Base-by-base conservation (phyloP, 2,329 filamentous ascomycete genomes). In the Simplicillium aogashimaense region DNA sequence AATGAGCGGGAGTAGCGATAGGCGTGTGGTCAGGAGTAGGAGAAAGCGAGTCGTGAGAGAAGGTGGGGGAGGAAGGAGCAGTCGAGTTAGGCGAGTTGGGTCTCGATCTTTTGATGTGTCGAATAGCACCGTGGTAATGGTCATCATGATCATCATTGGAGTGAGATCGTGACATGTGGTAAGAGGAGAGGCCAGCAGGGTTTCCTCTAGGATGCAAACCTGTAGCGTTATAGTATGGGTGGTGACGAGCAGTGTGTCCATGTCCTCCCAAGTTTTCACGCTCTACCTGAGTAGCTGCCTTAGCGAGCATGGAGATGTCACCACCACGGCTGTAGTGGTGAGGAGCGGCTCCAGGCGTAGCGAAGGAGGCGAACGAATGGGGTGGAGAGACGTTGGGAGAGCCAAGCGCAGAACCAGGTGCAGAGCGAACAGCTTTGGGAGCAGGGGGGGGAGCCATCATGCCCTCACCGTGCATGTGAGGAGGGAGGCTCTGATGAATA, bases 21-120 rank as follows among this genome's bases (percentile, higher is more conserved):
- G 90, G 90, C n/a, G 92, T 97, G 68, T 95, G 89, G 56, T 97
- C 90, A 10, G 90, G 92, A 2, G 90, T 98, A 4, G 90, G 92
- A 9, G 90, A 97, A 36, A 90, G 75, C 10, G 90, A 95, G 62
- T 95, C 88, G 64, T 95, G 88, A 2, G 90, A 95, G 61, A 95
- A 95, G 3, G 89, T 95, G 18, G 90, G 90, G 28, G 90, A 97
- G 18, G 90, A 94, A 15, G 92, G 92, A 36, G 90, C 90, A 2
- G 90, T 97, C 8, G 89, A 95, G 64, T 94, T 87, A 39, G 90
- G 92, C 29, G 90, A 95, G 60, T 89, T 92, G 34, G 92, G 90
- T 51, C 90, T 73, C 44, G 90, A 97, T 47, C 88, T 81, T 72
- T 97, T 97, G 18, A 83, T 76, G 52, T 82, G 78, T 44, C 85